Percentiles rank a stretch among this genome's conserved stretches.
These are phyloP conservation scores for Pseudopyricularia cyperi DNA, from an alignment of 2,329 filamentous ascomycete species.

Conservation along the genomic window DNA sequence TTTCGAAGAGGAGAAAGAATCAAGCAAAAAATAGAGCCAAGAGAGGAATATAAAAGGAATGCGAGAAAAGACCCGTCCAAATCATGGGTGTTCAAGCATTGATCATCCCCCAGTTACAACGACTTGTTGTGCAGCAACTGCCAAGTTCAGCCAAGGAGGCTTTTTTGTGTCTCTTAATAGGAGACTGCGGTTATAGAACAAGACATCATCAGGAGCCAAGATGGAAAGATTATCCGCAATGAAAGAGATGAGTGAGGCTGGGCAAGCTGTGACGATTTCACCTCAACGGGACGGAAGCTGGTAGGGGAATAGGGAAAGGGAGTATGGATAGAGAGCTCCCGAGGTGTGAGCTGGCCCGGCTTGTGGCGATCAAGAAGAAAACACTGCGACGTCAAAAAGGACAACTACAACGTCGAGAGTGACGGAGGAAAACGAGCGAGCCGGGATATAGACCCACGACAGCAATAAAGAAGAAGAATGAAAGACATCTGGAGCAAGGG, in stretches of 20 bases:
- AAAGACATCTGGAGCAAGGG: too few species aligned
- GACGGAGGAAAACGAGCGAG: not conserved
- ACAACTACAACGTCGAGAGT: not conserved
- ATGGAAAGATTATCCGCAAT: slow-evolving; percentile 3
- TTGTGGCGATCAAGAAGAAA: not conserved
- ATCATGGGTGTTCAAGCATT: not conserved
- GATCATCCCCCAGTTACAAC: not conserved
- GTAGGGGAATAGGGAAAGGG: not conserved
- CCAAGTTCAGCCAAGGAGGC: not conserved
- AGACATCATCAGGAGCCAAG: not conserved
- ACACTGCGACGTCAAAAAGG: not conserved
- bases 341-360: not conserved
- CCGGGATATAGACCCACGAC: not conserved
- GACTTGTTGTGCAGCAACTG: not conserved
- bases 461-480: too few species aligned
- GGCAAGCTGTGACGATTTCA: not conserved
- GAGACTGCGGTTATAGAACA: not conserved
- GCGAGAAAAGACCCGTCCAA: slow-evolving; percentile 8
- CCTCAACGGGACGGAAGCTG: not conserved
- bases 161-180: slow-evolving; percentile 1
- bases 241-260: not conserved
- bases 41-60: slow-evolving; percentile 11
- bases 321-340: too few species aligned
- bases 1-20: not conserved
- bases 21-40: slow-evolving; percentile 7